Evolutionary conservation across 148 eudicot genomes (phyloP), one percentile per base, ranked within the genome.

Genomic region (Nyssa sinensis): DNA sequence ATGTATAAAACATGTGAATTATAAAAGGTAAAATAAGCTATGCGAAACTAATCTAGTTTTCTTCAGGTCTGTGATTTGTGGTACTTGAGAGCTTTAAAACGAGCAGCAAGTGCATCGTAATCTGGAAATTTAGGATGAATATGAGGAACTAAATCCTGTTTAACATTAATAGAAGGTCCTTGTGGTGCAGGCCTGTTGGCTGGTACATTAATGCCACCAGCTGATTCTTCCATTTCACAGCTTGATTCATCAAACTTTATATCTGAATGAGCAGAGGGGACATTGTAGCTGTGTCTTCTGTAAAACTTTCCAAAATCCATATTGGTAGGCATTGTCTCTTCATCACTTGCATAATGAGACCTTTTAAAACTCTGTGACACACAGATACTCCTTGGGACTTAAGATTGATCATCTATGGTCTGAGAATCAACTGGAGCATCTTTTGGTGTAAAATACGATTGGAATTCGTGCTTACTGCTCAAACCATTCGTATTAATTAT

Each of bases 111-210:
- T n/a, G 77, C 70, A 73, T 95, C 97, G 64, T 88, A 92, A 76
- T 95, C 98, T 25, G 98, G 98, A 81, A 95, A 76, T 57, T 95
- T 92, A 32, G 96, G 97, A 81, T 89, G 97, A 73, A 86, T 84
- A 39, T 87, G 83, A 24, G 81, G 78, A 30, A 61, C 71, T 25
- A 70, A 76, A 59, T 62, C 74, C n/a, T 68, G 68, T 30, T 79
- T 75, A 44, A 25, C 69, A 57, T 84, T 67, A 37, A 67, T 25
- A 25, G 69, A 10, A 55, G 81, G 76, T 60, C 29, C 64, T 35
- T 58, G 77, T 29, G 85, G 87, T 28, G 91, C 83, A 62, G 74
- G 76, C 7, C 81, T 82, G 49, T 66, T 34, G 2, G 88, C 88
- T 28, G 85, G 87, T n/a, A 21, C 39, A 71, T 76, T 49, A 29